Conservation (phyloP, 2,329 filamentous ascomycete species). For the Aspergillus sp. region DNA sequence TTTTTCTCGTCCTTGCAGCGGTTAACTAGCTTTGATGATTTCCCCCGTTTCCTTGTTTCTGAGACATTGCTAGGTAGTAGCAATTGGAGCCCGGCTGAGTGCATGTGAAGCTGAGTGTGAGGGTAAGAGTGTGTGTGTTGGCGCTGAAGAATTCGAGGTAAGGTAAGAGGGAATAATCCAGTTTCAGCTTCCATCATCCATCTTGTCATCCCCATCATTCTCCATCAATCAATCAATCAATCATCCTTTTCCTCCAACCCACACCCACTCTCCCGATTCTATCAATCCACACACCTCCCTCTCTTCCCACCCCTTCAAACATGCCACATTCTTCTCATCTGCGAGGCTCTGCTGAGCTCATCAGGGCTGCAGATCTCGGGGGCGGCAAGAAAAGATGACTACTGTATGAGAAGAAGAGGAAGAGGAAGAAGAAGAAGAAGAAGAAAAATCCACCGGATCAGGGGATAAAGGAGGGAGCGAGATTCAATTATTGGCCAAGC, state of each 20-base stretch:
- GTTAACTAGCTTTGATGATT: neutral
- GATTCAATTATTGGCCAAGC: conserved; percentile 2
- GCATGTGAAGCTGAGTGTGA: neutral
- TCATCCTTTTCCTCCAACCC: neutral
- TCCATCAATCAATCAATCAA: neutral
- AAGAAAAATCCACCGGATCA: neutral
- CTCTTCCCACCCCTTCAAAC: neutral
- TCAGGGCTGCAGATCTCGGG: neutral
- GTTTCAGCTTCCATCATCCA: conserved; percentile 8
- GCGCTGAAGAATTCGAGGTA: neutral
- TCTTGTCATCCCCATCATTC: neutral
- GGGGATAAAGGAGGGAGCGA: neutral
- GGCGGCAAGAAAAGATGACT: neutral
- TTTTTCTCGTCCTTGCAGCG: neutral
- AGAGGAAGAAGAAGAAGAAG: neutral
- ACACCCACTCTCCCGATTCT: conserved; percentile 2
- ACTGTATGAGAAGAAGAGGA: too few species aligned
- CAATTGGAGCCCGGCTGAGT: too few species aligned
- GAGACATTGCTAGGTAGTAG: too few species aligned
- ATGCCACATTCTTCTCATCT: conserved; percentile 4
- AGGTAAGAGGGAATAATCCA: neutral
- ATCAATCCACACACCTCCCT: too few species aligned
- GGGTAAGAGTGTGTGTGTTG: too few species aligned
- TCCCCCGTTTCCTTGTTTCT: neutral
- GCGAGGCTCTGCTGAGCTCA: conserved; percentile 1